Conservation (phyloP, 495 filamentous ascomycete genomes). For the Neurospora africana region DNA sequence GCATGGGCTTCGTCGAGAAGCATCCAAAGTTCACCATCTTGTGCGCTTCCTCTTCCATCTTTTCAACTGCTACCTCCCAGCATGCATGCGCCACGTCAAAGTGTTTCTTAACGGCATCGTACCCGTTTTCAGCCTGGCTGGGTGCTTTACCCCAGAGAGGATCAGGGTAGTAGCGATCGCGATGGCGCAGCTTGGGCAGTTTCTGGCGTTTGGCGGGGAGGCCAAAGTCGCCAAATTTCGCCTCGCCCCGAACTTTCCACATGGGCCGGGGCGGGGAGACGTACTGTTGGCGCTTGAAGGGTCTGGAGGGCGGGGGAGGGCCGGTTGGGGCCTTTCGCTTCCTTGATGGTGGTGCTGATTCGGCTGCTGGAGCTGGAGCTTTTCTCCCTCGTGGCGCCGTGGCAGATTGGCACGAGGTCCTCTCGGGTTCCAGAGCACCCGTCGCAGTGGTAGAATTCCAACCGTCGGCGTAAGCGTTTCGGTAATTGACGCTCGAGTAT, state of each 20-base stretch:
- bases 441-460: not conserved
- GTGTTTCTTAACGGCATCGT: not conserved
- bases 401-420: not conserved
- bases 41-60: not conserved
- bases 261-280: not conserved
- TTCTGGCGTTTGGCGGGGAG: not conserved
- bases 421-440: not conserved
- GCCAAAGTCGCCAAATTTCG: not conserved
- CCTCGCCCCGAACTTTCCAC: too few species aligned
- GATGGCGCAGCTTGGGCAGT: not conserved
- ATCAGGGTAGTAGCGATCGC: not conserved
- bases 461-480: conserved; percentile 13
- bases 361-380: not conserved
- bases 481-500: conserved; percentile 26
- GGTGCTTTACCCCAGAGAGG: not conserved
- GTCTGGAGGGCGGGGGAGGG: not conserved
- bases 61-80: not conserved
- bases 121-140: not conserved
- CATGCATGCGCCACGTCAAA: not conserved
- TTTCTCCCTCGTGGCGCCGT: not conserved
- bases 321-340: not conserved
- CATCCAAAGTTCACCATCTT: not conserved
- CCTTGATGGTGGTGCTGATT: not conserved
- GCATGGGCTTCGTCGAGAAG: not conserved
- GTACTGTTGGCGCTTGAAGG: not conserved